phyloP scores from a whole-genome alignment of 1,284 basidiomycete genomes.

The Naganishia cerealis region DNA sequence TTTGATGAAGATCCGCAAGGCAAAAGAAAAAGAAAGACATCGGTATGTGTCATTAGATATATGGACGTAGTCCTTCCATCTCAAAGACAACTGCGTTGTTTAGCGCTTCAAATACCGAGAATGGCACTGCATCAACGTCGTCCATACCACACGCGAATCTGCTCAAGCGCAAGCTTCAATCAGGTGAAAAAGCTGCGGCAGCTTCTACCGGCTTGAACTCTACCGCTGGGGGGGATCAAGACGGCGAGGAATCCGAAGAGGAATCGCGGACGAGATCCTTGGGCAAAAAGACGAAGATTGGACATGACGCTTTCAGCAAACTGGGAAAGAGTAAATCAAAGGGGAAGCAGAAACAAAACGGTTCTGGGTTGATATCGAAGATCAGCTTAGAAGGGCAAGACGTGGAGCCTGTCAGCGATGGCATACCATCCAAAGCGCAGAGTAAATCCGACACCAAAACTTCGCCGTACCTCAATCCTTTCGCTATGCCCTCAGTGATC shows the following conservation, averaged over 20 bases:
- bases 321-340: slow-evolving; percentile 12
- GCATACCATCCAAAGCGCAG: neutral
- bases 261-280: slow-evolving; percentile 19
- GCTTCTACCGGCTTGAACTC: neutral
- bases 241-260: slow-evolving; percentile 12
- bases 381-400: neutral
- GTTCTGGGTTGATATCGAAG: neutral
- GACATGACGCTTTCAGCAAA: slow-evolving; percentile 21
- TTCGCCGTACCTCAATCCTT: slow-evolving; percentile 11
- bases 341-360: slow-evolving; percentile 15
- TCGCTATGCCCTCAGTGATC: slow-evolving; percentile 8
- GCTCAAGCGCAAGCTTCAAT: slow-evolving; percentile 19
- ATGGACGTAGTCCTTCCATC: neutral
- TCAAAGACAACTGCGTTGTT: neutral
- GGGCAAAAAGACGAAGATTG: slow-evolving; percentile 17
- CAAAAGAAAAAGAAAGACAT: slow-evolving; percentile 25
- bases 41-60: neutral
- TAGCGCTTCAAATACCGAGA: slow-evolving; percentile 5
- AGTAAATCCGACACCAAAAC: neutral
- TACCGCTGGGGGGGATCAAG: neutral
- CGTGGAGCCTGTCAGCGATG: neutral
- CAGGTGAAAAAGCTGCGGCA: neutral
- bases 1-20: slow-evolving; percentile 16
- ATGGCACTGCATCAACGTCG: slow-evolving; percentile 8
- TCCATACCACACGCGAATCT: slow-evolving; percentile 17